Percentiles rank a stretch among this genome's conserved stretches.
phyloP scores from a whole-genome alignment of 139 green algal species.

The Diplosphaera chodatii region DNA sequence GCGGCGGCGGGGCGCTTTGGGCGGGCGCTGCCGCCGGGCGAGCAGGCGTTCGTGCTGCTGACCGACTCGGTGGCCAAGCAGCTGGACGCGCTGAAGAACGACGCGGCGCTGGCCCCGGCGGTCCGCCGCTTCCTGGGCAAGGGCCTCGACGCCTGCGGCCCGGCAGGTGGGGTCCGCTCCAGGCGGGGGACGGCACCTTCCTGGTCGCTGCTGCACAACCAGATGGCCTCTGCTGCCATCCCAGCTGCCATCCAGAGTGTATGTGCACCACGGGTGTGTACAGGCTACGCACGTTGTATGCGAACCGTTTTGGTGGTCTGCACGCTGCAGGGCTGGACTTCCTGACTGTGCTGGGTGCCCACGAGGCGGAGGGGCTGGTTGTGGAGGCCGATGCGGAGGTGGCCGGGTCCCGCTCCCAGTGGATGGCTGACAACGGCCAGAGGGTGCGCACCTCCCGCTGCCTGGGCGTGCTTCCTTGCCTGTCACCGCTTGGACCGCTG shows the following conservation, averaged over 20 bases:
- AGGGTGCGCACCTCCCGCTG: slow-evolving; percentile 19
- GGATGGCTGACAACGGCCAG: slow-evolving; percentile 37
- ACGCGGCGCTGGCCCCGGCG: slow-evolving; percentile 7
- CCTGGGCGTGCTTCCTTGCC: too few relatives aligned
- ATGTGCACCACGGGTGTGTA: too few relatives aligned
- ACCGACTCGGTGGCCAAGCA: slow-evolving; percentile 65
- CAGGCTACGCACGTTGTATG: too few relatives aligned
- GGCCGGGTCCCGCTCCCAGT: slow-evolving; percentile 27
- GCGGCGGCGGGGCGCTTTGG: slow-evolving; percentile 49
- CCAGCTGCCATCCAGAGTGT: too few relatives aligned
- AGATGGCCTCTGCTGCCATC: too few relatives aligned
- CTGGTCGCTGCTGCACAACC: too few relatives aligned
- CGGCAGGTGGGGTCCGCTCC: slow-evolving; percentile 49
- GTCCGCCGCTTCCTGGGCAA: slow-evolving; percentile 40
- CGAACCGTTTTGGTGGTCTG: too few relatives aligned
- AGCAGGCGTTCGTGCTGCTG: slow-evolving; percentile 60
- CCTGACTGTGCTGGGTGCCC: slow-evolving; percentile 56
- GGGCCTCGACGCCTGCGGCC: slow-evolving; percentile 60
- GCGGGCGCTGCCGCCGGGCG: slow-evolving; percentile 27
- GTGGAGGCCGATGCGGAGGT: slow-evolving; percentile 41
- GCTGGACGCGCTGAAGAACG: slow-evolving; percentile 67
- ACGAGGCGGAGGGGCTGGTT: slow-evolving; percentile 73
- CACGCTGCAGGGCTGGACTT: slow-evolving; percentile 61
- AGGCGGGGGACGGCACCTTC: too few relatives aligned
- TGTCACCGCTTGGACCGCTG: too few relatives aligned